Evolutionary conservation across 257 asterid genomes (phyloP), one percentile per base, ranked within the genome.

Genomic region (Osmanthus fragrans): DNA sequence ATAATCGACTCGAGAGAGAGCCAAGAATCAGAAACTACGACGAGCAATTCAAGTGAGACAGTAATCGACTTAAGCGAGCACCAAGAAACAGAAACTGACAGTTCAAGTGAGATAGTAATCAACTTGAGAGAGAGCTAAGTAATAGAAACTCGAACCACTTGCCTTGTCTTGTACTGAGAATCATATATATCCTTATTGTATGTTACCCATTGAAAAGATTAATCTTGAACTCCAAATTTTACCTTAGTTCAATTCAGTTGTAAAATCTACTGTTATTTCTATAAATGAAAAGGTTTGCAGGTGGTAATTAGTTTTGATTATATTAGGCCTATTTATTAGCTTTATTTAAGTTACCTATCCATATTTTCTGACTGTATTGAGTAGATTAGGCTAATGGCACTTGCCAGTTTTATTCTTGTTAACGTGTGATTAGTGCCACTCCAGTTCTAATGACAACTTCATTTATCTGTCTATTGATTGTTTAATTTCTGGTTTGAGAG

Each of bases 21-120:
- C 23, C 69, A 72, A 64, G 77, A 76, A 66, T n/a, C 37, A 58
- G 71, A 63, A 19, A 15, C 30, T 63, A 12, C 5, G 25, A 27
- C 18, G 33, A 63, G 33, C 68, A 21, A 23, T 25, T 63, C 34
- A 7, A 25, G 6, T 23, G 34, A 63, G 68, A 63, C 33, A 2
- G 68, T 25, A 21, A 23, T 63, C 68, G 5, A 63, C 60, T 32
- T 70, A 0, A 9, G 78, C 21, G 77, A 70, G 16, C 5, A 9
- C 0, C 69, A 39, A 70, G 70, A 23, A 21, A 36, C 47, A 4
- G 72, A 23, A 19, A 30, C 5, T 30, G 4, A 30, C 51, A 68
- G 21, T 54, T 78, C 45, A 40, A 70, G 74, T 68, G 80, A 56
- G 71, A 60, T 37, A 65, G 81, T 51, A 73, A 45, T 72, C 76